phyloP scores from a whole-genome alignment of 768 basidiomycete genomes.

The Amanita molliuscula region DNA sequence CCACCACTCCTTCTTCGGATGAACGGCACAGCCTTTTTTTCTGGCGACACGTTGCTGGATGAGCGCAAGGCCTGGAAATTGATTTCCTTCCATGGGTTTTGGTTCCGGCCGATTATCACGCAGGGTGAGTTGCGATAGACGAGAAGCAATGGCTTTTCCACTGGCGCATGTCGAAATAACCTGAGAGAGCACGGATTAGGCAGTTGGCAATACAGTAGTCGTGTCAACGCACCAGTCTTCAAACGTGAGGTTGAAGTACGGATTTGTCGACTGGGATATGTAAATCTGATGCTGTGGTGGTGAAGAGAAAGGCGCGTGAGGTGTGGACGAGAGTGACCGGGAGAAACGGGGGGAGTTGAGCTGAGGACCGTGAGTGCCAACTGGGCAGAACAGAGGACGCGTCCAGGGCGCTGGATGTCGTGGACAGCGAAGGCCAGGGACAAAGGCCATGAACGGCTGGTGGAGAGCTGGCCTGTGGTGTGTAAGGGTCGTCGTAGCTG shows the following conservation, averaged over 20 bases:
- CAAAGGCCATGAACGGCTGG: background rate
- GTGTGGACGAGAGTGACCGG: background rate
- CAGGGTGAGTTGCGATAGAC: constrained; percentile 84
- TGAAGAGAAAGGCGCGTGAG: background rate
- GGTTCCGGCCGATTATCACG: constrained; percentile 90
- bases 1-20: constrained; percentile 86
- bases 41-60: background rate
- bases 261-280: constrained; percentile 68
- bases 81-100: constrained; percentile 98
- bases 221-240: constrained; percentile 69
- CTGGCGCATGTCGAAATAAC: constrained; percentile 64
- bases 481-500: background rate
- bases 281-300: constrained; percentile 43
- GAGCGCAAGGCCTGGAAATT: constrained; percentile 52
- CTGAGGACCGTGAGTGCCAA: background rate
- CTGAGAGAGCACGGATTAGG: constrained; percentile 11
- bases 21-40: constrained; percentile 45
- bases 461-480: background rate
- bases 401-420: background rate
- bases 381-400: background rate
- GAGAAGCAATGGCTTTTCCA: constrained; percentile 62
- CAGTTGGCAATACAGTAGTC: background rate
- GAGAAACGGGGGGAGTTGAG: background rate
- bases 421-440: background rate
- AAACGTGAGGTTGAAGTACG: constrained; percentile 82